Evolutionary conservation across 345 rosid genomes (phyloP).

Genomic region (Eucalyptus tenuipes): DNA sequence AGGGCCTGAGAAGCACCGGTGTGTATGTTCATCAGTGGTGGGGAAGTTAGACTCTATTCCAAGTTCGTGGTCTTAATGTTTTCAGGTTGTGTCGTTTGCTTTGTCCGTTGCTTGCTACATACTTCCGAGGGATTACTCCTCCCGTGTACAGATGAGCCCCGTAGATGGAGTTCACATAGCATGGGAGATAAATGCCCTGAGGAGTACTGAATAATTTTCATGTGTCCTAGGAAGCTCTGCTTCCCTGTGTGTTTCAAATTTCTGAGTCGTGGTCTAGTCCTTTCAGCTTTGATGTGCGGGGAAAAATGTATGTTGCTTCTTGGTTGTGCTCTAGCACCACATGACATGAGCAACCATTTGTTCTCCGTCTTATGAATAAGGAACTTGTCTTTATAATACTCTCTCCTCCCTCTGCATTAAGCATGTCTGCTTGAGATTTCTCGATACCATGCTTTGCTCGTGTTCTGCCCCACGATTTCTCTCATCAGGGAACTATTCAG

Average conservation of each 20-base stretch:
- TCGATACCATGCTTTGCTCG: background rate
- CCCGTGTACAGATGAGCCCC: background rate
- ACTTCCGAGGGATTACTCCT: background rate
- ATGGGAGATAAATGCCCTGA: background rate
- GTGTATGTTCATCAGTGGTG: constrained; percentile 91
- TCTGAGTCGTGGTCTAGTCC: background rate
- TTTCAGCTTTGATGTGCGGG: background rate
- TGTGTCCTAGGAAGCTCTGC: background rate
- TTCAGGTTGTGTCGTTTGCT: background rate
- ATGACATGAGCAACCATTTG: background rate
- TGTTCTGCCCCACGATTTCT: background rate
- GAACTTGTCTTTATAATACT: background rate
- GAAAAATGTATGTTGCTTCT: background rate
- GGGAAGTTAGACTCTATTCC: constrained; percentile 18
- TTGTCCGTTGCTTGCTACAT: background rate
- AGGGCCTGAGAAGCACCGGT: constrained; percentile 57
- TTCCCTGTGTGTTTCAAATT: background rate
- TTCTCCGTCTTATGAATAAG: background rate
- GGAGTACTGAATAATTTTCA: background rate
- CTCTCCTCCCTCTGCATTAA: background rate
- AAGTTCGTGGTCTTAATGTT: background rate
- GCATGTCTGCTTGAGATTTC: background rate
- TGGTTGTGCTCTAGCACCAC: background rate
- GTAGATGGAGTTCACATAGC: background rate
- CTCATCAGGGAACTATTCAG: background rate